Conservation (phyloP, 495 filamentous ascomycete species). For the Entonaema liquescens region DNA sequence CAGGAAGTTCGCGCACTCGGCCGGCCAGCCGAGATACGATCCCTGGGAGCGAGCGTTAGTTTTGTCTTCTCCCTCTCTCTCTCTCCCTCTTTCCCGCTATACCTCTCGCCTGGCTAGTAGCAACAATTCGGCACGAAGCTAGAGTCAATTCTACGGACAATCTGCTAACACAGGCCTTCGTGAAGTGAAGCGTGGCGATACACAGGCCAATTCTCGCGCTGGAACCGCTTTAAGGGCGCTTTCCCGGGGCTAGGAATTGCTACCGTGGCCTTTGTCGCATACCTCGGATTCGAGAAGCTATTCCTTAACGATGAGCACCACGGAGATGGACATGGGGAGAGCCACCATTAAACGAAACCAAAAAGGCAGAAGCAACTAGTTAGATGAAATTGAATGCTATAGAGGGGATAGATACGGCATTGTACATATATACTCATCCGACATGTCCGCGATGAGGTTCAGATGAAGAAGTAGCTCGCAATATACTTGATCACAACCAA, state of each 20-base stretch:
- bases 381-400: not conserved
- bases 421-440: constrained; percentile 36
- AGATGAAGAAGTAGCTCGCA: constrained; percentile 10
- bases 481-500: constrained; percentile 5
- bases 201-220: constrained; percentile 81
- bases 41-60: constrained; percentile 84
- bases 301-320: constrained; percentile 83
- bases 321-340: constrained; percentile 57
- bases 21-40: constrained; percentile 75
- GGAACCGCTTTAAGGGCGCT: constrained; percentile 82
- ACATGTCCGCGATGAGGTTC: constrained; percentile 5
- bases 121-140: constrained; percentile 24
- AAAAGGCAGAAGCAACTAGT: not conserved
- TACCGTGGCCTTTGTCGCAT: constrained; percentile 86
- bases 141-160: not conserved
- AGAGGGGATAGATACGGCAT: constrained; percentile 5
- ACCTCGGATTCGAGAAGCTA: constrained; percentile 86
- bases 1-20: constrained; percentile 72
- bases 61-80: constrained; percentile 30
- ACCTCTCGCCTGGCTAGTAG: not conserved
- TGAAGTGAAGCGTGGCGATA: constrained; percentile 93
- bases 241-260: constrained; percentile 94
- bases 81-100: not conserved
- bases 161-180: constrained; percentile 20
- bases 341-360: constrained; percentile 49